A percentile compares a stretch with the other conserved stretches of the same genome.
Evolutionary conservation across 2,329 filamentous ascomycete genomes (phyloP).

Genomic region (Cladosporium cucumerinum): DNA sequence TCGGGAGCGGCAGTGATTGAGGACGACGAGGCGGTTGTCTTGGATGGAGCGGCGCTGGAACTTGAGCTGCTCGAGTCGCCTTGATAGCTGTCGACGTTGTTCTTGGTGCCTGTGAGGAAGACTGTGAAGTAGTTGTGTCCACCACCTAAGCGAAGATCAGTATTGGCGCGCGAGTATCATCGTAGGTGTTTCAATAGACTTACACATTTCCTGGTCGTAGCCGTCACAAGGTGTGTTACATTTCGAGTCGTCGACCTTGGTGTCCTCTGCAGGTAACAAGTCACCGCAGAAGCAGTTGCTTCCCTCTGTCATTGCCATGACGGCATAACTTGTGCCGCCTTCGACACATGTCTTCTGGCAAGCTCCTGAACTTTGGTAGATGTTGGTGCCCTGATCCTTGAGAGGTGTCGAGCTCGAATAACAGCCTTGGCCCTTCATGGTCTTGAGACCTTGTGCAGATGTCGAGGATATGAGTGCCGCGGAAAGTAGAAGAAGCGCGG

Average conservation of each 20-base stretch:
- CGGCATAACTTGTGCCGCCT: conserved; percentile 42
- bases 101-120: conserved; percentile 49
- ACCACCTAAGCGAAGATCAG: conserved; percentile 50
- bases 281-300: conserved; percentile 71
- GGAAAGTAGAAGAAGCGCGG: conserved; percentile 18
- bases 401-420: conserved; percentile 49
- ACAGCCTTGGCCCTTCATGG: conserved; percentile 46
- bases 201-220: conserved; percentile 62
- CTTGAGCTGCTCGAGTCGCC: conserved; percentile 14
- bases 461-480: conserved; percentile 12
- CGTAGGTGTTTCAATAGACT: not conserved
- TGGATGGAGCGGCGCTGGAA: not conserved
- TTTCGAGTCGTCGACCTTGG: conserved; percentile 53
- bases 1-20: conserved; percentile 19
- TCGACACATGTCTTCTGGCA: conserved; percentile 53
- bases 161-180: conserved; percentile 12
- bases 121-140: conserved; percentile 52
- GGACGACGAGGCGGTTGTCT: conserved; percentile 8
- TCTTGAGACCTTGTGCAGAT: conserved; percentile 6
- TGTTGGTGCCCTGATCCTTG: conserved; percentile 46
- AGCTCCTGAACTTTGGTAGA: conserved; percentile 54
- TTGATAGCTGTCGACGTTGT: conserved; percentile 36
- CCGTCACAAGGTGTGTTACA: conserved; percentile 67
- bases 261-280: conserved; percentile 58
- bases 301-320: conserved; percentile 61